Percentiles rank a stretch among this genome's conserved stretches.
phyloP scores from a whole-genome alignment of 371 early-diverging fungal species.

The Mortierella sp. region DNA sequence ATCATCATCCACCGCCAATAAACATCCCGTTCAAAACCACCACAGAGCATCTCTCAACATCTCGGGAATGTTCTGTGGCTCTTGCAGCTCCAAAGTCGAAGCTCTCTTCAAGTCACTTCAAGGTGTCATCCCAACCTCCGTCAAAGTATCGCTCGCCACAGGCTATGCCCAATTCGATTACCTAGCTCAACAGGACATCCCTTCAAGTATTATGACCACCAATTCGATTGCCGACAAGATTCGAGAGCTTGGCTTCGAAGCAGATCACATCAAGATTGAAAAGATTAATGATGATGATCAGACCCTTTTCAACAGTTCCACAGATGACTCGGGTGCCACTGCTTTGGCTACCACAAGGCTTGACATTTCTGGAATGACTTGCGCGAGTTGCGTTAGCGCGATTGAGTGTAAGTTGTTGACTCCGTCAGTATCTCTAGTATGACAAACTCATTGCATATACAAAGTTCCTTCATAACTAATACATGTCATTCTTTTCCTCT shows the following conservation, averaged over 20 bases:
- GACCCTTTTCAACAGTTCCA: constrained; percentile 25
- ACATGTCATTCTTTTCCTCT: background rate
- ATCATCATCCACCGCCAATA: background rate
- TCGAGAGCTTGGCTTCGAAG: constrained; percentile 65
- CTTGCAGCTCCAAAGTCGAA: constrained; percentile 73
- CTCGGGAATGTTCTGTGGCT: constrained; percentile 79
- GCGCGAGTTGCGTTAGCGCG: constrained; percentile 83
- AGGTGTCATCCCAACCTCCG: constrained; percentile 52
- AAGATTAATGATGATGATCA: constrained; percentile 24
- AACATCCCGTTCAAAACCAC: constrained; percentile 20
- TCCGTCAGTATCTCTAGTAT: background rate
- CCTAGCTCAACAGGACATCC: constrained; percentile 14
- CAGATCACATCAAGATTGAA: constrained; percentile 65
- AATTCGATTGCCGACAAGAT: constrained; percentile 61
- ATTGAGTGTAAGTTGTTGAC: constrained; percentile 70
- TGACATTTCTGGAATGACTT: constrained; percentile 85
- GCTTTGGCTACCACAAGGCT: constrained; percentile 59
- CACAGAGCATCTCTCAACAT: constrained; percentile 56
- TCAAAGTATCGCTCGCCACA: constrained; percentile 61
- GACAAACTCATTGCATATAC: background rate
- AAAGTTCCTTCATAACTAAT: background rate
- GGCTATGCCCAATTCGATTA: constrained; percentile 63
- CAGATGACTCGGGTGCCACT: constrained; percentile 20
- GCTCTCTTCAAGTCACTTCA: constrained; percentile 55
- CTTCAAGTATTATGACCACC: constrained; percentile 31